phyloP scores from a whole-genome alignment of 73 alveolate genomes.

The Diophrys sp. region DNA sequence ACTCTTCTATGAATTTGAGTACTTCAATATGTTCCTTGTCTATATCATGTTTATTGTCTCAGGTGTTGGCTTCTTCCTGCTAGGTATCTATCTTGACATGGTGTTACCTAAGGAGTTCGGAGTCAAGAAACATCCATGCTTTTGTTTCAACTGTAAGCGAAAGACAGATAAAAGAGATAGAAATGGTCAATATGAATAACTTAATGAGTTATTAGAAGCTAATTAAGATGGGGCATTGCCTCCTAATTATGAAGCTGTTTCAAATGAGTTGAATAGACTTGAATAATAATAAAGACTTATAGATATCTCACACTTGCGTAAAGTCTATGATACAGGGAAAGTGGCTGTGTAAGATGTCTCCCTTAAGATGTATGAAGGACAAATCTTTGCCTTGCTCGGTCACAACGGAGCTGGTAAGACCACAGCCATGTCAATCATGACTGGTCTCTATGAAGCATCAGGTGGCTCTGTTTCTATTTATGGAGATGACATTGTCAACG shows the following conservation, averaged over 20 bases:
- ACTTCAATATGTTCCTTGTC: not conserved
- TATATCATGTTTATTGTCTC: not conserved
- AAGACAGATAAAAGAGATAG: conserved; percentile 2
- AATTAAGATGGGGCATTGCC: too few relatives aligned
- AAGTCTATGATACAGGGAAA: conserved; percentile 65
- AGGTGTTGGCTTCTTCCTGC: conserved; percentile 42
- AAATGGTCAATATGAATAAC: conserved; percentile 4
- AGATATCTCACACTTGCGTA: conserved; percentile 16
- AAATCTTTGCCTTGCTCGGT: conserved; percentile 80
- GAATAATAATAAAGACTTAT: conserved; percentile 26
- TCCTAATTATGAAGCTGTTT: conserved; percentile 35
- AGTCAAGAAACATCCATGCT: conserved; percentile 74
- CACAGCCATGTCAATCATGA: conserved; percentile 89
- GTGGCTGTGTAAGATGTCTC: conserved; percentile 70
- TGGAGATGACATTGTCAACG: conserved; percentile 69
- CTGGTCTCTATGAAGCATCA: conserved; percentile 85
- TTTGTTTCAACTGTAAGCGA: conserved; percentile 57
- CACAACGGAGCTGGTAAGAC: conserved; percentile 99
- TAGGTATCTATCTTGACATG: conserved; percentile 80
- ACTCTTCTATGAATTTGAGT: too few relatives aligned
- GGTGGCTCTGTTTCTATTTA: conserved; percentile 80
- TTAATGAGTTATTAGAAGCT: not conserved
- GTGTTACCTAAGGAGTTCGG: conserved; percentile 86
- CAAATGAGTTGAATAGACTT: conserved; percentile 21
- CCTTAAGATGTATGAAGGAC: conserved; percentile 51